phyloP scores from a whole-genome alignment of 257 asterid genomes.

The Leptodermis oblonga region DNA sequence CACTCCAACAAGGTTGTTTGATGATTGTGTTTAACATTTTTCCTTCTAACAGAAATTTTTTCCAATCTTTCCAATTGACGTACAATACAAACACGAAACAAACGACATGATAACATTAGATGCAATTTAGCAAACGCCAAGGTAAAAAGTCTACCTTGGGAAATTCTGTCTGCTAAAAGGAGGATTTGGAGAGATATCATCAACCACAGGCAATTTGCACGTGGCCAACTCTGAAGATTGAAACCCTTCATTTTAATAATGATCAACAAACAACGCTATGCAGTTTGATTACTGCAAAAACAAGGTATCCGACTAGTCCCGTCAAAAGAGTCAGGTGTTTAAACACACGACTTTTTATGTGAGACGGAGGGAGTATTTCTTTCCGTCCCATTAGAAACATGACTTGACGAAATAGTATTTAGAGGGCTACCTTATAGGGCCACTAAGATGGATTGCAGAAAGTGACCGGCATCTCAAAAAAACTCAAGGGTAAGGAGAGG shows the following conservation, averaged over 20 bases:
- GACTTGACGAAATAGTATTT: too few species aligned
- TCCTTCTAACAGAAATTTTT: background rate
- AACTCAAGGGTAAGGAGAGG: too few species aligned
- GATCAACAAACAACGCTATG: too few species aligned
- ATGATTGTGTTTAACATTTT: background rate
- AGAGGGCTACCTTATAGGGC: too few species aligned
- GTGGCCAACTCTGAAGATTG: background rate
- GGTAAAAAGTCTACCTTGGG: background rate
- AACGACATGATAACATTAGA: background rate
- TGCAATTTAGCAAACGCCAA: constrained; percentile 3
- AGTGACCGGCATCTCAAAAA: too few species aligned
- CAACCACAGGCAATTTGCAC: background rate
- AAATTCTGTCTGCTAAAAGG: background rate
- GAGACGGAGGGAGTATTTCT: too few species aligned
- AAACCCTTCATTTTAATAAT: too few species aligned
- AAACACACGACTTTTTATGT: too few species aligned
- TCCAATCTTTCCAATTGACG: constrained; percentile 1
- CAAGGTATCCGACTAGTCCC: background rate
- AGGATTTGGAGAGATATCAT: background rate
- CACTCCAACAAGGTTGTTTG: background rate
- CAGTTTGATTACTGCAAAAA: background rate
- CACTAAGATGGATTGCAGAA: too few species aligned
- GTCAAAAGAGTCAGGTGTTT: too few species aligned
- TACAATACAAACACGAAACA: background rate
- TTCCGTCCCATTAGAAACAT: too few species aligned